Evolutionary conservation across 495 filamentous ascomycete species (phyloP).

Genomic region (Clohesyomyces aquaticus): DNA sequence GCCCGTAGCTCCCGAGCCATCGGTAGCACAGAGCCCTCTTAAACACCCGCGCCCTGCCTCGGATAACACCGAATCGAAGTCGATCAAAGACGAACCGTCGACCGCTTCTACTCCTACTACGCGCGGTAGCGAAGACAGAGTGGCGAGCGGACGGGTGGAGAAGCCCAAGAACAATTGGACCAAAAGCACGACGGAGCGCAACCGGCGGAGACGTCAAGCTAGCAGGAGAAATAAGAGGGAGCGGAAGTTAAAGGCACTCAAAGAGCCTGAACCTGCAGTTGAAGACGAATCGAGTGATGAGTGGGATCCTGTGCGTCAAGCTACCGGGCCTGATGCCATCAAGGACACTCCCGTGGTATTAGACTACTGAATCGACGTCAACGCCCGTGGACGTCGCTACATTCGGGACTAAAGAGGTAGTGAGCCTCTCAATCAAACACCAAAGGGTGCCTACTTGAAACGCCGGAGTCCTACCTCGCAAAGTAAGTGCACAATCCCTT

Average conservation of each 20-base stretch:
- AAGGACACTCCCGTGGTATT: constrained; percentile 39
- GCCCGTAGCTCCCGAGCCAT: not conserved
- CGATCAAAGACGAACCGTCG: not conserved
- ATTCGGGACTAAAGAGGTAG: no score
- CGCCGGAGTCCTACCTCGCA: not conserved
- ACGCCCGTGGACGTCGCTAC: no score
- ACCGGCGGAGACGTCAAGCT: constrained; percentile 45
- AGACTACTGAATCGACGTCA: constrained; percentile 42
- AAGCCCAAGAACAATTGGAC: constrained; percentile 27
- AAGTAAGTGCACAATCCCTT: not conserved
- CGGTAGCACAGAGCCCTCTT: no score
- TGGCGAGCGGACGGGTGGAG: constrained; percentile 12
- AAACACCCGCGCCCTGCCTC: no score
- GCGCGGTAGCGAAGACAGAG: not conserved
- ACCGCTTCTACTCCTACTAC: not conserved
- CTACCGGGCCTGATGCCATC: constrained; percentile 43
- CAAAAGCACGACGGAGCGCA: constrained; percentile 20
- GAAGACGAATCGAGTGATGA: constrained; percentile 50
- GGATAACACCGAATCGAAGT: not conserved
- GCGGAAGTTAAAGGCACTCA: constrained; percentile 43
- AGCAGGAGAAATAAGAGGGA: constrained; percentile 43
- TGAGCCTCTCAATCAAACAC: no score
- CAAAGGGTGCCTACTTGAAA: no score
- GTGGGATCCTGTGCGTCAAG: constrained; percentile 43
- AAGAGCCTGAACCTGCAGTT: constrained; percentile 19